phyloP scores from a whole-genome alignment of 108 stramenopile genomes.

The Craspedostauros australis region DNA sequence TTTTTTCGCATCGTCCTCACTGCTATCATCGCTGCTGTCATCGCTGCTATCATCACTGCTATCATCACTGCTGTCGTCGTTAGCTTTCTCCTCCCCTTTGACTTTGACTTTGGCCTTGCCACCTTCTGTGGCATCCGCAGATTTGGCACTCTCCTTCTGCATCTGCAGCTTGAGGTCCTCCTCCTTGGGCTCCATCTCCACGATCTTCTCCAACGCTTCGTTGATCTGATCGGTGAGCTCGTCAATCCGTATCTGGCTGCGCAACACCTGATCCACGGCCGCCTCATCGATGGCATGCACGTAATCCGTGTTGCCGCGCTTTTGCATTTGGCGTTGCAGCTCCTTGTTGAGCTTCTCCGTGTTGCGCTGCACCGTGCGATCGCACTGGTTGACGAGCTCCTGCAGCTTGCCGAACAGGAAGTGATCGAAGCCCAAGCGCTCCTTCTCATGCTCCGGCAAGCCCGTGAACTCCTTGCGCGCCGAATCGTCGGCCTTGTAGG shows the following conservation, averaged over 20 bases:
- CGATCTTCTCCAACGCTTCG: conserved; percentile 9
- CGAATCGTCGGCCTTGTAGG: conserved; percentile 51
- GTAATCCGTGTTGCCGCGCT: conserved; percentile 48
- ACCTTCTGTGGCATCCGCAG: background rate
- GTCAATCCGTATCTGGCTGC: conserved; percentile 44
- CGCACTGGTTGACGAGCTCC: conserved; percentile 70
- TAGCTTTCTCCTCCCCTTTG: background rate
- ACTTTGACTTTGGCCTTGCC: background rate
- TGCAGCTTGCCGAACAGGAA: conserved; percentile 65
- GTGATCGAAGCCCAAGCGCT: conserved; percentile 67
- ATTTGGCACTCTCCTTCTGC: too few relatives aligned
- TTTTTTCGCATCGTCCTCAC: background rate
- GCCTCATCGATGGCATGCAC: conserved; percentile 40
- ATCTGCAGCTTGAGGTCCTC: conserved; percentile 24
- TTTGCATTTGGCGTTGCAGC: conserved; percentile 42
- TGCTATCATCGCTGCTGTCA: background rate
- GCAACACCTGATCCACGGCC: conserved; percentile 55
- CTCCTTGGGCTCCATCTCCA: conserved; percentile 34
- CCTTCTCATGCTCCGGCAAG: conserved; percentile 67
- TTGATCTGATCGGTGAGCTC: conserved; percentile 35
- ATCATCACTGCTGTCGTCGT: too few relatives aligned
- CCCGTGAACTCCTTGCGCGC: conserved; percentile 59
- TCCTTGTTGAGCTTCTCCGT: conserved; percentile 77
- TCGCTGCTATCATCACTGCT: too few relatives aligned
- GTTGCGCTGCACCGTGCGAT: conserved; percentile 68